A percentile compares a stretch with the other conserved stretches of the same genome.
Conservation (phyloP, 805 yeast species). For the Yarrowia deformans region DNA sequence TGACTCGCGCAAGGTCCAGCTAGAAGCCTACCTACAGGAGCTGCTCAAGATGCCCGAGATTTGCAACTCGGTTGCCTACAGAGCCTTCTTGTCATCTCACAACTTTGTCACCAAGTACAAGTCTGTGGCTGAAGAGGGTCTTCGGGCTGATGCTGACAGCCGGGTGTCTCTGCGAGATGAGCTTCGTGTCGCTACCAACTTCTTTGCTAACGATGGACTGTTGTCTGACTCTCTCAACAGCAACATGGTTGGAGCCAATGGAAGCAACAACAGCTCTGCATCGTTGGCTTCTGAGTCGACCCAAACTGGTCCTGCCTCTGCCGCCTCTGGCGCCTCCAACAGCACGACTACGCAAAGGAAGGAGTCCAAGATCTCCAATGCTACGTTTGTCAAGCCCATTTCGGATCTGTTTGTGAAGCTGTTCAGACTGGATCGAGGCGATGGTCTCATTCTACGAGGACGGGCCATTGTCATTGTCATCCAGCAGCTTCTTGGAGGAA, state of each 20-base stretch:
- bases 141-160: conserved; percentile 45
- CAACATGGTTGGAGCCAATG: conserved; percentile 1
- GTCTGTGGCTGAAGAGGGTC: conserved; percentile 27
- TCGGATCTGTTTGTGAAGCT: conserved; percentile 75
- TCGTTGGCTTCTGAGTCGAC: conserved; percentile 7
- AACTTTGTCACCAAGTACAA: conserved; percentile 54
- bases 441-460: conserved; percentile 78
- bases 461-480: conserved; percentile 79
- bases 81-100: conserved; percentile 81
- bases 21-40: conserved; percentile 67
- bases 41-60: conserved; percentile 70
- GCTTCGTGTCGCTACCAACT: conserved; percentile 27
- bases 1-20: conserved; percentile 65
- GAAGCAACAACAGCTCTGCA: conserved; percentile 15
- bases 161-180: conserved; percentile 57
- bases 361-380: conserved; percentile 29
- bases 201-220: conserved; percentile 20
- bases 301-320: conserved; percentile 1
- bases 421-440: conserved; percentile 69
- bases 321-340: background rate
- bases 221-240: conserved; percentile 19
- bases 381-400: conserved; percentile 76
- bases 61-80: conserved; percentile 73
- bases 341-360: background rate
- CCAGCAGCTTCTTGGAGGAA: conserved; percentile 86